Evolutionary conservation across 805 yeast genomes (phyloP).

Genomic region (Metschnikowia santaceciliae): DNA sequence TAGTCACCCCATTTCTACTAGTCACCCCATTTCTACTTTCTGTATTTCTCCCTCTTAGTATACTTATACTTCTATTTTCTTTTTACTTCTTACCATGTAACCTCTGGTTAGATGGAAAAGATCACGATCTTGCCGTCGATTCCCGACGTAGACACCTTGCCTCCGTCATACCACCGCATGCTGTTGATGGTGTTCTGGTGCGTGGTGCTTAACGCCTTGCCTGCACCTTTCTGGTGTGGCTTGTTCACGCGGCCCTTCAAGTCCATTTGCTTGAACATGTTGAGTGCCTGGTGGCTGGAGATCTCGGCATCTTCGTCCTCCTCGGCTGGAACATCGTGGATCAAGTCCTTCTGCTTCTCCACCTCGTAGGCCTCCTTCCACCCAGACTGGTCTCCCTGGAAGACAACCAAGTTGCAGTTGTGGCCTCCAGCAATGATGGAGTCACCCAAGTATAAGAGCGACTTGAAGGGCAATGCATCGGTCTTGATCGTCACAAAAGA

Average conservation of each 20-base stretch:
- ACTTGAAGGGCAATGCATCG: constrained; percentile 72
- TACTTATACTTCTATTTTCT: too few relatives aligned
- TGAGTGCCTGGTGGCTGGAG: constrained; percentile 73
- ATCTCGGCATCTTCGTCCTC: constrained; percentile 51
- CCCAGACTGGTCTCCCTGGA: constrained; percentile 59
- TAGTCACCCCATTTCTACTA: too few relatives aligned
- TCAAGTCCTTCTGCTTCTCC: constrained; percentile 47
- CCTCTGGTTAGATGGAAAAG: constrained; percentile 32
- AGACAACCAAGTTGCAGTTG: constrained; percentile 86
- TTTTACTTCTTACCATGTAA: background rate
- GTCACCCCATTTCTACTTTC: too few relatives aligned
- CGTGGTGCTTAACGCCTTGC: constrained; percentile 57
- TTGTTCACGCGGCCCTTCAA: constrained; percentile 76
- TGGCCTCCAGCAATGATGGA: constrained; percentile 83
- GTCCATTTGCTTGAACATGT: constrained; percentile 94
- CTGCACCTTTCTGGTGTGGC: constrained; percentile 27
- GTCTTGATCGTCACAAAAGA: constrained; percentile 59
- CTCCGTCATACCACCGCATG: constrained; percentile 46
- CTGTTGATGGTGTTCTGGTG: constrained; percentile 89
- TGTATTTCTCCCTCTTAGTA: too few relatives aligned
- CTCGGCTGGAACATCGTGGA: constrained; percentile 42
- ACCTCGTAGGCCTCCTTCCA: constrained; percentile 59
- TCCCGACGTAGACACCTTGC: constrained; percentile 64
- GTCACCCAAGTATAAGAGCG: constrained; percentile 67
- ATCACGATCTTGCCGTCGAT: constrained; percentile 90